Evolutionary conservation across 169 alveolate species (phyloP).

Genomic region (Plasmodium vinckei): DNA sequence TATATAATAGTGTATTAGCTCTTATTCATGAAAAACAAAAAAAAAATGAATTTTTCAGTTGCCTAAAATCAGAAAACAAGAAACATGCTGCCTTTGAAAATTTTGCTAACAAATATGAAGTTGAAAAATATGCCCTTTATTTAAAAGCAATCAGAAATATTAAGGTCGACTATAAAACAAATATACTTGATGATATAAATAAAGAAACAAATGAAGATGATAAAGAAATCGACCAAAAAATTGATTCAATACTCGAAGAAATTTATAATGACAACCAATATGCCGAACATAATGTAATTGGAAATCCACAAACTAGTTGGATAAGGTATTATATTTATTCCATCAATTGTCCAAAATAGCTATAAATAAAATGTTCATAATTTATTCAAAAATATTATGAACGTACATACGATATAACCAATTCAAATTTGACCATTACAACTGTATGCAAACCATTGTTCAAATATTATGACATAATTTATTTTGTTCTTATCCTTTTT

Average conservation of each 20-base stretch:
- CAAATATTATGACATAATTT: no score
- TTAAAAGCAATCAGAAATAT: constrained; percentile 45
- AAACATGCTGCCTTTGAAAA: constrained; percentile 32
- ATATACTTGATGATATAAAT: constrained; percentile 43
- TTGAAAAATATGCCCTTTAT: constrained; percentile 53
- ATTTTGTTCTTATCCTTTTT: neutral
- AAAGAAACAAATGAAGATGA: constrained; percentile 26
- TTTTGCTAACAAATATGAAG: constrained; percentile 61
- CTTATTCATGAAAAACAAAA: constrained; percentile 54
- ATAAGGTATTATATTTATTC: constrained; percentile 21
- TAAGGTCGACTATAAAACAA: constrained; percentile 36
- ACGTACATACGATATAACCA: neutral
- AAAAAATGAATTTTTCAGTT: constrained; percentile 52
- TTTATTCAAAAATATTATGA: neutral
- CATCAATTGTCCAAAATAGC: neutral
- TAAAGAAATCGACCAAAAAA: constrained; percentile 37
- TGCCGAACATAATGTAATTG: constrained; percentile 23
- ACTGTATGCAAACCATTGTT: neutral
- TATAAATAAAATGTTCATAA: neutral
- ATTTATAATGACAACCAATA: constrained; percentile 43
- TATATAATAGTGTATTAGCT: constrained; percentile 51
- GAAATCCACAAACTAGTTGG: constrained; percentile 31
- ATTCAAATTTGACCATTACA: neutral
- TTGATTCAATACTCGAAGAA: constrained; percentile 54
- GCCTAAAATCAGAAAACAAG: constrained; percentile 32